Conservation (phyloP, 108 stramenopile genomes). For the Skeletonema costatum region DNA sequence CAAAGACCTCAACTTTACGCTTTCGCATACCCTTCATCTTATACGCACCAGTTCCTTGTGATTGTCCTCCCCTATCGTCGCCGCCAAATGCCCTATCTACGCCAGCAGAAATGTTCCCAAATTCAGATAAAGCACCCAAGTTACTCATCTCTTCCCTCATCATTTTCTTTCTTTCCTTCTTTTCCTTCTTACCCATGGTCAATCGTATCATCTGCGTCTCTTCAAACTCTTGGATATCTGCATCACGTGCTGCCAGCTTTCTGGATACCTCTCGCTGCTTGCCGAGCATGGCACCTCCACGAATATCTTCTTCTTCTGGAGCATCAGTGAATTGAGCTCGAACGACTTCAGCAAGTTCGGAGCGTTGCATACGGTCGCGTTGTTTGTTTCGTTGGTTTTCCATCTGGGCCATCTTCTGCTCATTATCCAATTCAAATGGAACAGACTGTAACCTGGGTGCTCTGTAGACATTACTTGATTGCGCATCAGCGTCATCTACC, state of each 20-base stretch:
- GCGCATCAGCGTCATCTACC: conserved; percentile 25
- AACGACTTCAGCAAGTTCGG: conserved; percentile 79
- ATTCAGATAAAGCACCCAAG: conserved; percentile 74
- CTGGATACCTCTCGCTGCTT: conserved; percentile 71
- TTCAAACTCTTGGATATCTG: conserved; percentile 74
- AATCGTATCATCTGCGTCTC: conserved; percentile 84
- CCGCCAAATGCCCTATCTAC: conserved; percentile 62
- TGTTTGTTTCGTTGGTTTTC: conserved; percentile 54
- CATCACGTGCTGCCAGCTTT: conserved; percentile 61
- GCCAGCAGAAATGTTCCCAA: conserved; percentile 70
- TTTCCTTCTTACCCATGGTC: conserved; percentile 72
- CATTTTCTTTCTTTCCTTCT: conserved; percentile 73
- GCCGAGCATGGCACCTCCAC: conserved; percentile 76
- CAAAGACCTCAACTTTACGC: conserved; percentile 47
- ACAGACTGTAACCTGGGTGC: conserved; percentile 83
- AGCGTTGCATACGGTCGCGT: conserved; percentile 60
- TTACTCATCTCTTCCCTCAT: conserved; percentile 85
- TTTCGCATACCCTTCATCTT: conserved; percentile 66
- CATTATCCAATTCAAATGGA: conserved; percentile 71
- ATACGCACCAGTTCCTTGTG: conserved; percentile 6
- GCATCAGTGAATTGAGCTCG: conserved; percentile 76
- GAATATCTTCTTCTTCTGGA: conserved; percentile 88
- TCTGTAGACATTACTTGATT: conserved; percentile 51
- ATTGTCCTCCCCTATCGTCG: not conserved
- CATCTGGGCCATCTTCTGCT: conserved; percentile 53